Percentiles rank a stretch among this genome's conserved stretches.
Conservation (phyloP, 2,329 filamentous ascomycete genomes). For the Aphanocladium album region DNA sequence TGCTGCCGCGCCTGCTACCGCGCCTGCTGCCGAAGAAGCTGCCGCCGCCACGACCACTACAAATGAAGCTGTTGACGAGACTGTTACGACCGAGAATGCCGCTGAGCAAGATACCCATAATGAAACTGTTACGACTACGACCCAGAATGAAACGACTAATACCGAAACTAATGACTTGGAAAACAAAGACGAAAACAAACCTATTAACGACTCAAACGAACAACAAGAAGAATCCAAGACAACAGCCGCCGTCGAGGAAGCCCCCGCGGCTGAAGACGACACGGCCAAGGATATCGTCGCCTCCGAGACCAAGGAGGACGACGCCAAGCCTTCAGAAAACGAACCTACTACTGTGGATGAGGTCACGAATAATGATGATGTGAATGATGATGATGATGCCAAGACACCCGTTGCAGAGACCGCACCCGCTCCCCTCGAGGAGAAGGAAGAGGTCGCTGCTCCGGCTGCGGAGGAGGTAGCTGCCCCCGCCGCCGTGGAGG, state of each 20-base stretch:
- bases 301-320: slow-evolving; percentile 6
- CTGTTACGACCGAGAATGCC: slow-evolving; percentile 7
- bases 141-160: slow-evolving; percentile 11
- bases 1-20: background rate
- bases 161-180: slow-evolving; percentile 11
- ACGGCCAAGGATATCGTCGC: background rate
- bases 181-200: slow-evolving; percentile 5
- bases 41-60: background rate
- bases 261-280: background rate
- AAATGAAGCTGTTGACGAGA: slow-evolving; percentile 1
- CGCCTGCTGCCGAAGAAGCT: too few relatives aligned
- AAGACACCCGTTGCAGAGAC: background rate
- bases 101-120: slow-evolving; percentile 13
- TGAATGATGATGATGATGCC: background rate
- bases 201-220: background rate
- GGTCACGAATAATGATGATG: slow-evolving; percentile 5
- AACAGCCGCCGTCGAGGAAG: slow-evolving; percentile 3
- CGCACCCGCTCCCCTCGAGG: background rate
- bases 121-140: slow-evolving; percentile 15
- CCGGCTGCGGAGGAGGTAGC: background rate
- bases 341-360: slow-evolving; percentile 5
- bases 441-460: background rate
- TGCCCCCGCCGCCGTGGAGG: background rate
- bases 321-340: background rate
- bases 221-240: background rate